Conservation (phyloP, 1,284 basidiomycete species). For the Ceratobasidium theobromae region DNA sequence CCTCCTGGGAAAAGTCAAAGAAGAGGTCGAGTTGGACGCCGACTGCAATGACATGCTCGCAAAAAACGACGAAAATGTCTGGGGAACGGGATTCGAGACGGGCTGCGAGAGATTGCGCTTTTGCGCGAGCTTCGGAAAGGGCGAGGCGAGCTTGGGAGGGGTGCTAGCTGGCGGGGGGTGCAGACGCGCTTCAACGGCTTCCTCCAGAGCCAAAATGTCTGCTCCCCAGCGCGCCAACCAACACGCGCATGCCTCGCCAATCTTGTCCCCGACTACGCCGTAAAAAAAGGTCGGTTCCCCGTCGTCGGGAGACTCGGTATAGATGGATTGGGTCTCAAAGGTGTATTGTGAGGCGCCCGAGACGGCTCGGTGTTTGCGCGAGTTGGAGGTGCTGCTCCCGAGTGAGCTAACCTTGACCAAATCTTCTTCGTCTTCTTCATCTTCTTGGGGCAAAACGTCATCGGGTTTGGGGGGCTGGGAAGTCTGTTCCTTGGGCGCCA, state of each 20-base stretch:
- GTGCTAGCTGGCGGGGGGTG: not conserved
- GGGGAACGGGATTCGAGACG: not conserved
- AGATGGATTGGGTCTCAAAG: constrained; percentile 3
- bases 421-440: constrained; percentile 41
- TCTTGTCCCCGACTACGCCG: constrained; percentile 82
- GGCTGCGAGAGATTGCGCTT: not conserved
- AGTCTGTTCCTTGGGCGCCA: constrained; percentile 20
- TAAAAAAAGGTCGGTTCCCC: constrained; percentile 59
- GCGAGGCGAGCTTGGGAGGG: constrained; percentile 31
- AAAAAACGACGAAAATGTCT: constrained; percentile 12
- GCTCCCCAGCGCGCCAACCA: constrained; percentile 87
- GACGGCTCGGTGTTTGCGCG: not conserved
- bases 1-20: constrained; percentile 25
- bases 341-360: constrained; percentile 8
- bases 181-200: constrained; percentile 41
- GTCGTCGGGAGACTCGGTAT: constrained; percentile 28
- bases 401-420: constrained; percentile 40
- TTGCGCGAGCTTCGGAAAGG: not conserved
- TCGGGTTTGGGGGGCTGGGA: constrained; percentile 19
- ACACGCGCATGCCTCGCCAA: constrained; percentile 85
- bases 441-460: constrained; percentile 29
- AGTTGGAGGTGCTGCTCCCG: not conserved
- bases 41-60: not conserved
- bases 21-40: constrained; percentile 37
- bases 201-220: constrained; percentile 74